Conservation (phyloP, 1,284 basidiomycete genomes). For the Gomphus bonarii region DNA sequence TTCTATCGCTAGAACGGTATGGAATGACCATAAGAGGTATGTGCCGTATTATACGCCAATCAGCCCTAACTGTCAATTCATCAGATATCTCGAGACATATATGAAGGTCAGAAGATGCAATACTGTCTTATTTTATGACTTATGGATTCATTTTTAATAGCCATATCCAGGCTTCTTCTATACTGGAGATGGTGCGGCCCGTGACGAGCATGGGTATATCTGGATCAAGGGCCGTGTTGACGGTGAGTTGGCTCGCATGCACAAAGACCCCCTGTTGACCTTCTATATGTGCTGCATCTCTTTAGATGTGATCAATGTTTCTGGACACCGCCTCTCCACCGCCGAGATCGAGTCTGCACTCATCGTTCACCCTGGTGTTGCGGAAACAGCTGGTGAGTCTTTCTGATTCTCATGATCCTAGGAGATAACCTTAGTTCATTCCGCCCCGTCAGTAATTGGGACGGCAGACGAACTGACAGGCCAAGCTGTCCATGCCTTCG, state of each 20-base stretch:
- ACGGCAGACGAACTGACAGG: constrained; percentile 83
- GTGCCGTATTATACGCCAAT: neutral
- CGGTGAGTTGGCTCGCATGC: constrained; percentile 41
- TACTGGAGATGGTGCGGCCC: constrained; percentile 92
- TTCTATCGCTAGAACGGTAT: constrained; percentile 91
- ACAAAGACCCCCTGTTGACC: neutral
- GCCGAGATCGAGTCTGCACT: constrained; percentile 97
- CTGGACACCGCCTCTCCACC: constrained; percentile 93
- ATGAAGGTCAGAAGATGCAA: constrained; percentile 74
- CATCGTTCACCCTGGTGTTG: constrained; percentile 89
- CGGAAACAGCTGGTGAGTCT: constrained; percentile 71
- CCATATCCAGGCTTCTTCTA: constrained; percentile 88
- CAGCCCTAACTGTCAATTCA: neutral
- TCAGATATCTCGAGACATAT: constrained; percentile 73
- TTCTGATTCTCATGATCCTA: constrained; percentile 1
- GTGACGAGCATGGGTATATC: constrained; percentile 93
- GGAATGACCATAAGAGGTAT: constrained; percentile 84
- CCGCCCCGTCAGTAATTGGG: constrained; percentile 57
- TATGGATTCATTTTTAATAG: constrained; percentile 19
- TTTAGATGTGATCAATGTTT: constrained; percentile 91
- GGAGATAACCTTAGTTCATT: constrained; percentile 1
- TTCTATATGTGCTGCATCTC: neutral
- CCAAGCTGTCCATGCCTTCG: constrained; percentile 81
- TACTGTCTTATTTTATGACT: neutral
- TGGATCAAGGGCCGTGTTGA: constrained; percentile 99